Base-by-base conservation (phyloP, 2,329 filamentous ascomycete species). In the Diaporthe eres region DNA sequence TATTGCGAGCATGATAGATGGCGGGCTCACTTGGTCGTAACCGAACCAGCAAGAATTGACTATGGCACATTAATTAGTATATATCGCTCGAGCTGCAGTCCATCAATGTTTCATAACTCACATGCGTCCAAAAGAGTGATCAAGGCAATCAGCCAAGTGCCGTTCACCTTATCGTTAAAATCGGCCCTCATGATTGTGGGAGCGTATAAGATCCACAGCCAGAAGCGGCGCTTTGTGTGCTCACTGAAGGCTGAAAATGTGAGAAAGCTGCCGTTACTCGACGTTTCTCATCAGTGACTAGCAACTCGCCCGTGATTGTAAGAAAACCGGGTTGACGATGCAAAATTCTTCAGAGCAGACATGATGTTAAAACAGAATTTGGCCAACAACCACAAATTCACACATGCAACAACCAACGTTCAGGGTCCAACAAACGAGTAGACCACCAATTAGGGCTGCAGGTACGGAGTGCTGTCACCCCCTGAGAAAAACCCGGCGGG, bases 11-110 rank as follows among this genome's bases (percentile, higher is more conserved):
- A 9, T 25, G 28, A 42, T 6, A 7, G 2, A 34, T 25, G 58
- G 13, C 3, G 3, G 9, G 9, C 75, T 75, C 10, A 77, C 76
- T 63, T 77, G 76, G 31, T 77, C 76, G 63, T 77, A 77, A 22
- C 76, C 76, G 15, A 77, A 77, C 76, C 76, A 77, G 37, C 74
- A 77, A 17, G 74, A 76, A 47, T 76, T 76, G 22, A 71, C 76
- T 77, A 15, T 42, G 31, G 31, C 28, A 60, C 5, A 34, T 19
- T 2, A 13, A 44, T 60, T 5, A 60, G 8, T 42, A 31, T 19
- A 6, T 25, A 5, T 13, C 6, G 2, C 25, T 44, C 0, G n/a
- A 75, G 55, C 31, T 22, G 1, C 25, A 28, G 5, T 19, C 37
- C 3, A 5, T 10, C 28, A 31, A 31, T 31, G 28, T 31, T 17